Conservation (phyloP, 2,329 filamentous ascomycete species). For the Colletotrichum sp. region DNA sequence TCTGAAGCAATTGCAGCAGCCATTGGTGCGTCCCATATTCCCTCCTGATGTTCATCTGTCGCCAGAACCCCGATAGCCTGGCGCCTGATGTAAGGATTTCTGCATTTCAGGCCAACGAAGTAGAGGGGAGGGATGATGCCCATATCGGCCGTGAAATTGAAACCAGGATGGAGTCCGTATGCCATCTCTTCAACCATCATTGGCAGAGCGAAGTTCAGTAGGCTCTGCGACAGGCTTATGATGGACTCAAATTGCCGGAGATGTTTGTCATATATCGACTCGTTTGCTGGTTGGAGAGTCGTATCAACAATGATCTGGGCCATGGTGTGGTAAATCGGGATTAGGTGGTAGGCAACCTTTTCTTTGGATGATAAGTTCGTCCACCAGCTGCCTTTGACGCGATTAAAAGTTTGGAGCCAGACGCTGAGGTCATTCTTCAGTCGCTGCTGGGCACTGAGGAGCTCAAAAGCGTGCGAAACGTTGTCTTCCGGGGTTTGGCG, state of each 20-base stretch:
- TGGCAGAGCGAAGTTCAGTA: neutral
- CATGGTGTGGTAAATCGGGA: slow-evolving; percentile 46
- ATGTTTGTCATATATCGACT: slow-evolving; percentile 41
- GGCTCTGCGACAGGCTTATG: slow-evolving; percentile 19
- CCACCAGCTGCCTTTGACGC: slow-evolving; percentile 21
- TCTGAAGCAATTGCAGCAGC: slow-evolving; percentile 35
- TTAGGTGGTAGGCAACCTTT: slow-evolving; percentile 23
- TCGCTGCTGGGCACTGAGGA: neutral
- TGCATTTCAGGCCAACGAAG: slow-evolving; percentile 52
- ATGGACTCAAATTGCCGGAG: slow-evolving; percentile 35
- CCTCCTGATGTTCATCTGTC: slow-evolving; percentile 37
- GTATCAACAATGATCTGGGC: slow-evolving; percentile 45
- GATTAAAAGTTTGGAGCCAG: slow-evolving; percentile 30
- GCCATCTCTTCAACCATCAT: neutral
- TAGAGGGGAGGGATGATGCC: slow-evolving; percentile 52
- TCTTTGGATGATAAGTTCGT: slow-evolving; percentile 20
- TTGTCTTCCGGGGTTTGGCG: neutral
- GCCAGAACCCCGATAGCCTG: slow-evolving; percentile 40
- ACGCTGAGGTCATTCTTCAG: slow-evolving; percentile 4
- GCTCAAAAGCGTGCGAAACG: neutral
- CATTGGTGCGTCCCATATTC: slow-evolving; percentile 43
- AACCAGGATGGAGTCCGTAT: neutral
- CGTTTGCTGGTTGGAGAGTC: slow-evolving; percentile 32
- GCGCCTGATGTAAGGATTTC: slow-evolving; percentile 41
- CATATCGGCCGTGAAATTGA: slow-evolving; percentile 41